phyloP scores from a whole-genome alignment of 331 rosid genomes.

The Prunus yedoensis region DNA sequence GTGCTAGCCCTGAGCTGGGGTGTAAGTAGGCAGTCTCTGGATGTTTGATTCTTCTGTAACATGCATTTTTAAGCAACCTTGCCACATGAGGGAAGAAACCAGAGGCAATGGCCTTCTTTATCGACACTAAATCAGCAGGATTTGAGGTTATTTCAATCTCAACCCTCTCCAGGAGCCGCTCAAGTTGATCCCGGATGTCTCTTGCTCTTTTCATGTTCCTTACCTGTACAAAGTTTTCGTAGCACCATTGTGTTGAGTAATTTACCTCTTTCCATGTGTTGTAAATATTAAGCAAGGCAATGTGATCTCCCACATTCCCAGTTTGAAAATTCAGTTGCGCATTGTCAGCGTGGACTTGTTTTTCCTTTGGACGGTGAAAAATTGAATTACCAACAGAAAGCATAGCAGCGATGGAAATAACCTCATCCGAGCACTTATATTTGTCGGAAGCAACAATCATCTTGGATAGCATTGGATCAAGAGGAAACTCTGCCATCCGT shows the following conservation, averaged over 20 bases:
- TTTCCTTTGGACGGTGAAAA: conserved; percentile 84
- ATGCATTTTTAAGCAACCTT: conserved; percentile 59
- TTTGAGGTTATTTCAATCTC: conserved; percentile 73
- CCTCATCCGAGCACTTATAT: conserved; percentile 79
- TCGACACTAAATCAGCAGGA: conserved; percentile 51
- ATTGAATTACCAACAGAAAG: conserved; percentile 84
- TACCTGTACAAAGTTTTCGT: conserved; percentile 80
- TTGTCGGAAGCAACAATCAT: conserved; percentile 86
- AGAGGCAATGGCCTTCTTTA: conserved; percentile 82
- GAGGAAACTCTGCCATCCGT: conserved; percentile 96
- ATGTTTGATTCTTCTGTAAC: conserved; percentile 67
- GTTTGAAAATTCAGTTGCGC: conserved; percentile 78
- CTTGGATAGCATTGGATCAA: conserved; percentile 93
- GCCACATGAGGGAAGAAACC: conserved; percentile 89
- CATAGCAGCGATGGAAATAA: conserved; percentile 84
- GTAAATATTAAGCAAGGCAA: conserved; percentile 80
- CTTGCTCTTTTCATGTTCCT: conserved; percentile 95
- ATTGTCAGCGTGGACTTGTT: conserved; percentile 89
- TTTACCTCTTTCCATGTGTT: conserved; percentile 85
- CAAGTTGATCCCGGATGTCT: conserved; percentile 88
- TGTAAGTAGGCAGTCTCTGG: conserved; percentile 82
- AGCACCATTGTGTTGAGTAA: conserved; percentile 89
- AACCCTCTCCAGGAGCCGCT: conserved; percentile 82
- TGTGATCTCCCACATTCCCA: conserved; percentile 88
- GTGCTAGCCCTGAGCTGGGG: conserved; percentile 86